Base-by-base conservation (phyloP, 176 grass and related monocot genomes). In the Zoysia japonica region DNA sequence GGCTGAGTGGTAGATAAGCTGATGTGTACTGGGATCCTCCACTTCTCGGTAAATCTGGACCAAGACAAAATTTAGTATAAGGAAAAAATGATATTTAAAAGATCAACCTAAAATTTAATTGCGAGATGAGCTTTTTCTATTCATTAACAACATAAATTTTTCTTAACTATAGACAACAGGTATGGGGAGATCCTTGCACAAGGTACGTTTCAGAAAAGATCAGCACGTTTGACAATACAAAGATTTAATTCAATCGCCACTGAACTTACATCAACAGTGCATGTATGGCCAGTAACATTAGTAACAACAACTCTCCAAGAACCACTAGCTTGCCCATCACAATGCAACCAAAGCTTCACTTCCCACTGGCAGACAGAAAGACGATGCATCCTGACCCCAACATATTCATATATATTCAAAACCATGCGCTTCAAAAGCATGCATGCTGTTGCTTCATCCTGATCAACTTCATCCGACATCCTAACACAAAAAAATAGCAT, bases 311-410 rank as follows among this genome's bases (percentile, higher is more conserved):
- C 78, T 85, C 96, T 94, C 96, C 96, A 99, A 85, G 96, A 84
- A 89, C 92, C 95, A 76, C 76, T 89, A 82, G 96, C 81, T 38
- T 87, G 77, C 73, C 92, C 96, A 76, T 82, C 76, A 84, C 84
- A 90, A 78, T 89, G 84, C 59, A 99, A 89, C 90, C 88, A 87
- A 65, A 99, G 82, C 78, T 93, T 95, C 68, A 99, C 88, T 95
- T 99, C 96, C 96, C 96, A 99, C 62, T 99, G 90, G 74, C 90
- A 95, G 38, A 99, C 92, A 82, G 92, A 93, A 81, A 99, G 84
- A 48, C 96, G 90, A 83, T 99, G 92, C 96, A 99, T 99, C 78
- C 92, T 87, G 47, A 88, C 92, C 50, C 96, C 96, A 62, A 95
- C 92, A 80, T 93, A 82, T 82, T 99, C 90, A 83, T 99, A 93